Evolutionary conservation across 1,284 basidiomycete genomes (phyloP).

Genomic region (Spongispora temasekensis): DNA sequence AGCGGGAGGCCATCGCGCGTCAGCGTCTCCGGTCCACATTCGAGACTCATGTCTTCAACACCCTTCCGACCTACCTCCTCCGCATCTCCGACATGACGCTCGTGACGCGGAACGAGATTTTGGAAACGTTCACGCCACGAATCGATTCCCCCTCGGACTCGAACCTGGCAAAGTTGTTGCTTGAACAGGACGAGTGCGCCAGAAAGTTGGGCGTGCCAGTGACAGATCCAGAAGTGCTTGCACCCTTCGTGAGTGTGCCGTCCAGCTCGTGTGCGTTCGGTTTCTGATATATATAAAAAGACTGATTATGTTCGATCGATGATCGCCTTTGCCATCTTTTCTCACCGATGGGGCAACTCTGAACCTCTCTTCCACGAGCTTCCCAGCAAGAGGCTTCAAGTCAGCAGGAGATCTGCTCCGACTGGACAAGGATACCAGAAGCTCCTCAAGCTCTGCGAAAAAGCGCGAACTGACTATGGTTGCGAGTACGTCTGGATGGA

Average conservation of each 20-base stretch:
- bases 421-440: conserved; percentile 33
- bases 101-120: conserved; percentile 24
- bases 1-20: conserved; percentile 21
- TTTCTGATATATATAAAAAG: too few relatives aligned
- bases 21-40: conserved; percentile 24
- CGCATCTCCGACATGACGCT: conserved; percentile 25
- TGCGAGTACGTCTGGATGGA: conserved; percentile 34
- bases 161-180: conserved; percentile 24
- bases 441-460: conserved; percentile 27
- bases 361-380: conserved; percentile 26
- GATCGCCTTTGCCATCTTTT: conserved; percentile 27
- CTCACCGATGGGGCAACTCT: conserved; percentile 22
- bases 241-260: conserved; percentile 21
- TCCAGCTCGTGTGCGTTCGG: too few relatives aligned
- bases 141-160: conserved; percentile 24
- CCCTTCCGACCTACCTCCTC: conserved; percentile 24
- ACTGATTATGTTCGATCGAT: conserved; percentile 20
- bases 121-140: conserved; percentile 24
- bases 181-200: conserved; percentile 29
- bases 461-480: conserved; percentile 24
- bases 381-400: conserved; percentile 15
- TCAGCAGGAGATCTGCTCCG: conserved; percentile 14
- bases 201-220: conserved; percentile 25
- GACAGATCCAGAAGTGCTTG: conserved; percentile 24
- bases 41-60: conserved; percentile 29